These are phyloP conservation scores for Ganoderma lucidum DNA, from an alignment of 1,284 basidiomycete species.

Conservation along the genomic window DNA sequence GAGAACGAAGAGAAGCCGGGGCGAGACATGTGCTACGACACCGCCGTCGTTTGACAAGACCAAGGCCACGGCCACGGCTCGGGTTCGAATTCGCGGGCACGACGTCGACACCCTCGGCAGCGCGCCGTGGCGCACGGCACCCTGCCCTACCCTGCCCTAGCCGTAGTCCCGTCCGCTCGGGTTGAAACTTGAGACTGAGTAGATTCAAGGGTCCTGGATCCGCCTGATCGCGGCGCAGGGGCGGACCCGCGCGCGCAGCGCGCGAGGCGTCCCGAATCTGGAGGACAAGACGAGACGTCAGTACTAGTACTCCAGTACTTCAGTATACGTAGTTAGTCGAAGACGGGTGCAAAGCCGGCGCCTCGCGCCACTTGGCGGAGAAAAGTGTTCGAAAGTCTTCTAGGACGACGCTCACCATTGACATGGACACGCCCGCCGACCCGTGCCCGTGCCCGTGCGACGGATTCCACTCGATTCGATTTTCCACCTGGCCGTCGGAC, in stretches of 20 bases:
- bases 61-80: background rate
- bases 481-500: slow-evolving; percentile 11
- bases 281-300: background rate
- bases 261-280: background rate
- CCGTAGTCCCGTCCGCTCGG: background rate
- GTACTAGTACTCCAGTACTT: background rate
- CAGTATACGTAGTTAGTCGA: background rate
- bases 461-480: background rate
- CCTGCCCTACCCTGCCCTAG: background rate
- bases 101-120: background rate
- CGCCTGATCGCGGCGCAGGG: background rate
- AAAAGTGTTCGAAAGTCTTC: no score
- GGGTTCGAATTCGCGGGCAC: slow-evolving; percentile 9
- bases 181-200: background rate
- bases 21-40: slow-evolving; percentile 25
- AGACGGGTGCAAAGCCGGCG: background rate
- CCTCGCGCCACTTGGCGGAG: background rate
- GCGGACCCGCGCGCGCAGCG: slow-evolving; percentile 5
- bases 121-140: background rate
- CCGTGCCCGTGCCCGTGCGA: slow-evolving; percentile 2
- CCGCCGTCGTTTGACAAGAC: slow-evolving; percentile 17
- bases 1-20: slow-evolving; percentile 21
- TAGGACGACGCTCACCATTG: background rate
- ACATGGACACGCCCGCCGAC: background rate
- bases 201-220: background rate